A percentile compares a stretch with the other conserved stretches of the same genome.
Conservation (phyloP, 1,139 yeast genomes). For the Zygotorulaspora mrakii region DNA sequence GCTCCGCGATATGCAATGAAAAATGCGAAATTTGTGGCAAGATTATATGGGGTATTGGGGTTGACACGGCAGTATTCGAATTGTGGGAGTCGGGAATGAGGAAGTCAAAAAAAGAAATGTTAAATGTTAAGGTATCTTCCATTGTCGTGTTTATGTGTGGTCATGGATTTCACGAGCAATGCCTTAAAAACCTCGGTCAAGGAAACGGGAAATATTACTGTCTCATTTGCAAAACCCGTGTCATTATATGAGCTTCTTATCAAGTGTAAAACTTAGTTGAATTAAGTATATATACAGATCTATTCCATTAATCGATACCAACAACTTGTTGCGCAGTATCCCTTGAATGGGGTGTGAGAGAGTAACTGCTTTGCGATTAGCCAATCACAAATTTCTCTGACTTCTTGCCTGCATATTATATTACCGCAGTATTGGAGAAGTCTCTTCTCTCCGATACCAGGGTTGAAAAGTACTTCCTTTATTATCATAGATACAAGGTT, state of each 20-base stretch:
- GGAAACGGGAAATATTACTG: slow-evolving; percentile 21
- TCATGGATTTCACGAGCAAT: slow-evolving; percentile 67
- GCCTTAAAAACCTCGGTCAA: slow-evolving; percentile 50
- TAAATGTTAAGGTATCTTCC: too few relatives aligned
- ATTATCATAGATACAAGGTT: slow-evolving; percentile 49
- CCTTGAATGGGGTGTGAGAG: slow-evolving; percentile 41
- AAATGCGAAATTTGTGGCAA: slow-evolving; percentile 74
- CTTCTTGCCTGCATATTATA: slow-evolving; percentile 49
- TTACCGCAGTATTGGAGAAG: slow-evolving; percentile 40
- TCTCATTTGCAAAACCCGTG: slow-evolving; percentile 21
- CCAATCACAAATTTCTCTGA: slow-evolving; percentile 55
- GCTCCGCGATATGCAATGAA: slow-evolving; percentile 55
- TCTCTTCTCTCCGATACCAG: slow-evolving; percentile 54
- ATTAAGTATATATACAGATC: background rate
- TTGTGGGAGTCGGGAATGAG: slow-evolving; percentile 44
- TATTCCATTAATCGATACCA: slow-evolving; percentile 46
- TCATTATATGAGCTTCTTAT: background rate
- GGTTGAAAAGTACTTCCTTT: slow-evolving; percentile 54
- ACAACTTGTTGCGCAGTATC: slow-evolving; percentile 47
- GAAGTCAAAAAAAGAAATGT: slow-evolving; percentile 1
- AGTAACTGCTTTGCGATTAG: slow-evolving; percentile 45
- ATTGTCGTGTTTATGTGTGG: slow-evolving; percentile 50
- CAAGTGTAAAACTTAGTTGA: background rate
- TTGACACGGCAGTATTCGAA: slow-evolving; percentile 42
- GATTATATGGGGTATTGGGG: slow-evolving; percentile 57